Percentiles rank a stretch among this genome's conserved stretches.
These are phyloP conservation scores for Dalbergia oliveri DNA, from an alignment of 306 rosid genomes.

Conservation along the genomic window DNA sequence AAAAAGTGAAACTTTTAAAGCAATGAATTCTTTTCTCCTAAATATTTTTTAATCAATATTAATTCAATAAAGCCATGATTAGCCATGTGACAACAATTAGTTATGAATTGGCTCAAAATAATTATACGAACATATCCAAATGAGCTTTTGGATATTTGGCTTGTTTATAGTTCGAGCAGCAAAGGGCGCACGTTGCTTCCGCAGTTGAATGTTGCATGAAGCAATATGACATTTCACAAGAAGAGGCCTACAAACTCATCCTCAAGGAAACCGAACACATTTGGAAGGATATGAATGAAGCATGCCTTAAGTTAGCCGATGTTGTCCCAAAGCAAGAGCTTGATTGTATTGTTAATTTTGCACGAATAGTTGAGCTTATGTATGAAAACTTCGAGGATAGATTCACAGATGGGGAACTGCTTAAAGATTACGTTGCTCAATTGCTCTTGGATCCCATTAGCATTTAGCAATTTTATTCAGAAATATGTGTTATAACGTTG, in stretches of 20 bases:
- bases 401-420: constrained; percentile 30
- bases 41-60: no score
- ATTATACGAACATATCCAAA: no score
- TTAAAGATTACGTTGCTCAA: constrained; percentile 33
- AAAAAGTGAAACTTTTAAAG: no score
- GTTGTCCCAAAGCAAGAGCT: constrained; percentile 47
- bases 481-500: neutral
- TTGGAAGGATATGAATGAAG: constrained; percentile 62
- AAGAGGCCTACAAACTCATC: constrained; percentile 39
- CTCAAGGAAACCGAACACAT: constrained; percentile 15
- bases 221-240: constrained; percentile 41
- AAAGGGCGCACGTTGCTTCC: constrained; percentile 45
- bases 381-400: constrained; percentile 41
- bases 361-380: constrained; percentile 42
- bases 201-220: constrained; percentile 56
- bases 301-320: constrained; percentile 26
- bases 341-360: constrained; percentile 48
- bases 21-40: no score
- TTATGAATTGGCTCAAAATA: no score
- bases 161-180: constrained; percentile 37
- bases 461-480: neutral
- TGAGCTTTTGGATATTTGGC: no score
- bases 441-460: constrained; percentile 40
- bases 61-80: no score
- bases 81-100: no score